Conservation (phyloP, 164 flowering plant species). For the Berberis thunbergii region DNA sequence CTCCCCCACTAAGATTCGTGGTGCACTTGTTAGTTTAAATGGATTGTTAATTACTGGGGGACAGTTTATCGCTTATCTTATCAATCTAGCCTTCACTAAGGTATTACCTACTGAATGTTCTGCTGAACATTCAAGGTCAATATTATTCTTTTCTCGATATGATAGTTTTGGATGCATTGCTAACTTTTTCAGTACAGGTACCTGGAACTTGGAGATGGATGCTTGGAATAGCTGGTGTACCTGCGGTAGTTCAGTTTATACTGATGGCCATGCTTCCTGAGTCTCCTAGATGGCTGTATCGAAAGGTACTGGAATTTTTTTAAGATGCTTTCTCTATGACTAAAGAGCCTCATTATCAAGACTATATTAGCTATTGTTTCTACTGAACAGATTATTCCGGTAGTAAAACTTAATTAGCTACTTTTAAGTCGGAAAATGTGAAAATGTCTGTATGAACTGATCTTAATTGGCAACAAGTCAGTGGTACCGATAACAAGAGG, state of each 20-base stretch:
- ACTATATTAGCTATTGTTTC: no score
- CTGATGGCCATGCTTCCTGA: conserved; percentile 59
- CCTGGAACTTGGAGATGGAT: conserved; percentile 82
- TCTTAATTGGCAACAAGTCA: no score
- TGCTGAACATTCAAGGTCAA: neutral
- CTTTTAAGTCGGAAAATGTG: no score
- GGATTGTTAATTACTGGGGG: conserved; percentile 66
- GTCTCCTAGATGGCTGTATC: conserved; percentile 63
- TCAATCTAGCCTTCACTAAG: conserved; percentile 61
- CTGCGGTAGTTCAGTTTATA: conserved; percentile 49
- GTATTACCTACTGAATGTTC: conserved; percentile 10
- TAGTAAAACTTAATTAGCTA: no score
- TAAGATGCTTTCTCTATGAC: neutral
- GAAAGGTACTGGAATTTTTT: conserved; percentile 32
- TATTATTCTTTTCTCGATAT: no score
- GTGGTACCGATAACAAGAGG: no score
- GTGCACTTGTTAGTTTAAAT: conserved; percentile 59
- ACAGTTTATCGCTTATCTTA: conserved; percentile 61
- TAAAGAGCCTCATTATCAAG: no score
- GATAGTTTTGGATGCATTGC: no score
- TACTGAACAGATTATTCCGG: no score
- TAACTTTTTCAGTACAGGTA: conserved; percentile 18
- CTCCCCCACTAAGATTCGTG: conserved; percentile 50
- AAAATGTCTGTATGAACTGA: no score
- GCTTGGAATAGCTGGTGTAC: conserved; percentile 72